These are phyloP conservation scores for Arthrinium phaeospermum DNA, from an alignment of 2,329 filamentous ascomycete species.

Conservation along the genomic window DNA sequence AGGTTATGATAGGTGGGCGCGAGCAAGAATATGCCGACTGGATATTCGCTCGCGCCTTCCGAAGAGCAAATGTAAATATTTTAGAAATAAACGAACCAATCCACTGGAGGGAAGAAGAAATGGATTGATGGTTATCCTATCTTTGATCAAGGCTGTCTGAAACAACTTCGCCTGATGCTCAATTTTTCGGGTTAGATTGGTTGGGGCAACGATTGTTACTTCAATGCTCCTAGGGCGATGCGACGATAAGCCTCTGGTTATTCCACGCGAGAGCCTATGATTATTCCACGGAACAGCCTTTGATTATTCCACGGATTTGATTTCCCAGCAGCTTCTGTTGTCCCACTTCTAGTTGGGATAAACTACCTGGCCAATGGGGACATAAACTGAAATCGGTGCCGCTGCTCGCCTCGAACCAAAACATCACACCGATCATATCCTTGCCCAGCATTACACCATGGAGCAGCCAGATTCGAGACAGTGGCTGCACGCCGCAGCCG, in stretches of 20 bases:
- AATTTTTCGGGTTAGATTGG: background rate
- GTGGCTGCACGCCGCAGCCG: slow-evolving; percentile 15
- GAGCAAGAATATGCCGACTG: background rate
- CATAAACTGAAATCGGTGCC: background rate
- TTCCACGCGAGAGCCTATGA: background rate
- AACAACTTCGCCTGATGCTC: background rate
- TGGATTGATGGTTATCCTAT: too few species aligned
- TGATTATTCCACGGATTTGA: background rate
- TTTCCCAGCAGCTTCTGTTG: background rate
- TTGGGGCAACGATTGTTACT: background rate
- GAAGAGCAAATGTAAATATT: background rate
- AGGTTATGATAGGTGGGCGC: background rate
- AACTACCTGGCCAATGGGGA: background rate
- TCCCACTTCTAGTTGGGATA: background rate
- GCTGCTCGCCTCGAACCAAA: background rate
- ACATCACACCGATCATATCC: background rate
- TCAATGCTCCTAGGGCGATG: background rate
- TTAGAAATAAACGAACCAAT: background rate
- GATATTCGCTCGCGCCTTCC: background rate
- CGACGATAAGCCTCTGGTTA: background rate
- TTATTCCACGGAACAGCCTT: background rate
- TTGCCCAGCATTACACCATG: background rate
- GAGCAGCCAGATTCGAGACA: background rate
- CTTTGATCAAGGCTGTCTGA: background rate
- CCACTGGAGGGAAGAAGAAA: too few species aligned